Evolutionary conservation across 164 flowering plant species (phyloP).

Genomic region (Stephania cephalantha): DNA sequence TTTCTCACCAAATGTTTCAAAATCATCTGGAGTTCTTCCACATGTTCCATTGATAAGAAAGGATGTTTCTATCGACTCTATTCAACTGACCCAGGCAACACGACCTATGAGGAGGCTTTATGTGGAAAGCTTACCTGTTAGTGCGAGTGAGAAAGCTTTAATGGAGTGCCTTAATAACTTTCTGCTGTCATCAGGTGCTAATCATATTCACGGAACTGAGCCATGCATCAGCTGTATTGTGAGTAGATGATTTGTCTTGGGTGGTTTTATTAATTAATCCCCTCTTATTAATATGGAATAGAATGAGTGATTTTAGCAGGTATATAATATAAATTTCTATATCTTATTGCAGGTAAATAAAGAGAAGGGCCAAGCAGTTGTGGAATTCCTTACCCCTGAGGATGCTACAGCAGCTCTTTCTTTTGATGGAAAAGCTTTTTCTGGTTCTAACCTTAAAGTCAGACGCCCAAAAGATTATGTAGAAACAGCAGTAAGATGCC

Average conservation of each 20-base stretch:
- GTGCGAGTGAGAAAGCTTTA: constrained; percentile 70
- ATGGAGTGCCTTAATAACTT: constrained; percentile 57
- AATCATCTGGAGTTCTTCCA: constrained; percentile 21
- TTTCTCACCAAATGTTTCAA: constrained; percentile 23
- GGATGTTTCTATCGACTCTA: constrained; percentile 43
- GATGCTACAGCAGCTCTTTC: constrained; percentile 85
- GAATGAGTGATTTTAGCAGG: not conserved
- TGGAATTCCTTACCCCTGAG: constrained; percentile 91
- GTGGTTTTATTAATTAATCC: not conserved
- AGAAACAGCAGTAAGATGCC: constrained; percentile 71
- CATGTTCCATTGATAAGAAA: constrained; percentile 17
- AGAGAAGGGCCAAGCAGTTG: constrained; percentile 80
- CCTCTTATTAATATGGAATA: not conserved
- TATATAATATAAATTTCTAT: not conserved
- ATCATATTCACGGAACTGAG: constrained; percentile 50
- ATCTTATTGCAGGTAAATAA: constrained; percentile 59
- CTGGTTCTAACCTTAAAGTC: constrained; percentile 61
- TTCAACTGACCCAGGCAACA: constrained; percentile 86
- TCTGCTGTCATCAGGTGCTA: constrained; percentile 55
- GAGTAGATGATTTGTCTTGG: constrained; percentile 22
- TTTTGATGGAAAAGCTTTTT: constrained; percentile 62
- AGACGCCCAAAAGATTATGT: constrained; percentile 84
- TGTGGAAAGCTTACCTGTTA: constrained; percentile 70
- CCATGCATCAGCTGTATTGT: constrained; percentile 93
- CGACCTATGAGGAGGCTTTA: constrained; percentile 77